Evolutionary conservation across 306 rosid genomes (phyloP).

Genomic region (Vigna nakashimae): DNA sequence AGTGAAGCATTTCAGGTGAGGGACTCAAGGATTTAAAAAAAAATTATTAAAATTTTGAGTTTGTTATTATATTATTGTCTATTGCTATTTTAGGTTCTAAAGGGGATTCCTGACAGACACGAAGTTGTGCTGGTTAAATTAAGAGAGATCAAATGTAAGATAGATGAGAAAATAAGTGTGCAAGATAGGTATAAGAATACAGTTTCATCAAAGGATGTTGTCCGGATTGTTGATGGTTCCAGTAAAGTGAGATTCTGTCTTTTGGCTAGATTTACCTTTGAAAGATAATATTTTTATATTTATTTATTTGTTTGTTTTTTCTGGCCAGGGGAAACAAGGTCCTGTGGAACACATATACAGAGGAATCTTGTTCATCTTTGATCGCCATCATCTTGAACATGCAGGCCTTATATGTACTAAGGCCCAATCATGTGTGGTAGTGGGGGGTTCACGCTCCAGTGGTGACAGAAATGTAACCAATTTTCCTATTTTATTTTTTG

Average conservation of each 20-base stretch:
- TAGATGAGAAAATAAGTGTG: constrained; percentile 81
- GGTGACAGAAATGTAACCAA: constrained; percentile 82
- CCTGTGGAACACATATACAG: constrained; percentile 96
- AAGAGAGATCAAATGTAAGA: constrained; percentile 91
- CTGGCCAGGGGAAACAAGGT: constrained; percentile 90
- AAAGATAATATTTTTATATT: constrained; percentile 27
- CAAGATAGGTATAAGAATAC: constrained; percentile 83
- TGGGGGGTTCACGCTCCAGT: constrained; percentile 91
- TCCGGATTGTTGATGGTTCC: constrained; percentile 88
- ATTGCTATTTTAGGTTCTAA: constrained; percentile 74
- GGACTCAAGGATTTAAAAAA: constrained; percentile 16
- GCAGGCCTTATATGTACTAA: constrained; percentile 95
- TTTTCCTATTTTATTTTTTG: constrained; percentile 26
- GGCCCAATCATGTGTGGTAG: constrained; percentile 86
- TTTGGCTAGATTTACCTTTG: constrained; percentile 39
- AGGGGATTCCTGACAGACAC: constrained; percentile 91
- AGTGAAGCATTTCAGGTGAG: constrained; percentile 96
- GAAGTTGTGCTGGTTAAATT: constrained; percentile 84
- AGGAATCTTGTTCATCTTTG: constrained; percentile 83
- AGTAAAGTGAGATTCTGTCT: constrained; percentile 70
- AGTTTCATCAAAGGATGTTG: constrained; percentile 83
- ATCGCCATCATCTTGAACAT: constrained; percentile 98
- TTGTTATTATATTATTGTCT: constrained; percentile 28
- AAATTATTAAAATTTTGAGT: not conserved
- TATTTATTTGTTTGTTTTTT: not conserved